Conservation (phyloP, 495 filamentous ascomycete genomes). For the Podospora didyma region DNA sequence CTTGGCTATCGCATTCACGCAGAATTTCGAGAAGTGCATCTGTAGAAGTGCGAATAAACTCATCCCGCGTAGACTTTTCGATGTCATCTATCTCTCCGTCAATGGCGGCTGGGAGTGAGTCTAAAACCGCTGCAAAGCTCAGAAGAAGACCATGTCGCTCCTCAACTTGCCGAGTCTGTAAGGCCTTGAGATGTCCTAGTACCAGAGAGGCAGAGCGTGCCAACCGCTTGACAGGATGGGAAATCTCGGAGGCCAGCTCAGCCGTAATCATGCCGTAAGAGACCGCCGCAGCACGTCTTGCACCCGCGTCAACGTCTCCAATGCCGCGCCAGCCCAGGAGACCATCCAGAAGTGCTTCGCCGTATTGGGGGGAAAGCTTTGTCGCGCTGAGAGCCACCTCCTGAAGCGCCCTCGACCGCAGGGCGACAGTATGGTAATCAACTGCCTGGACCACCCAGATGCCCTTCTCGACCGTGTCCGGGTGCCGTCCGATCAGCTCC, state of each 20-base stretch:
- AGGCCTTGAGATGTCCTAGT: conserved; percentile 38
- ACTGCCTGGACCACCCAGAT: conserved; percentile 83
- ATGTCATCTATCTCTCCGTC: not conserved
- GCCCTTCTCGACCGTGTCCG: conserved; percentile 72
- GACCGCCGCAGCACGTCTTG: conserved; percentile 65
- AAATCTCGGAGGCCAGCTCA: conserved; percentile 23
- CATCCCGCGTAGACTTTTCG: not conserved
- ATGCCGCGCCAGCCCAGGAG: conserved; percentile 87
- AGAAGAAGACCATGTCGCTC: conserved; percentile 64
- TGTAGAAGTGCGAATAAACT: conserved; percentile 13
- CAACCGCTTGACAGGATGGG: conserved; percentile 25
- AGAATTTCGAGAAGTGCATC: conserved; percentile 29
- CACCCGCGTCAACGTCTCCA: conserved; percentile 66
- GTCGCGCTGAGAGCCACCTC: conserved; percentile 68
- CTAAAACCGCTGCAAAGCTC: conserved; percentile 49
- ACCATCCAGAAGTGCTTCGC: conserved; percentile 61
- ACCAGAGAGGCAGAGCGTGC: conserved; percentile 29
- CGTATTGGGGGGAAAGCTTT: conserved; percentile 62
- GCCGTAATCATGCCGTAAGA: conserved; percentile 60
- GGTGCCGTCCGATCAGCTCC: conserved; percentile 89
- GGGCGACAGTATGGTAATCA: conserved; percentile 88
- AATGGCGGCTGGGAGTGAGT: conserved; percentile 27
- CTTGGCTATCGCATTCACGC: conserved; percentile 29
- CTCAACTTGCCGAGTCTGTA: conserved; percentile 59
- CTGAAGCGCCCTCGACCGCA: conserved; percentile 74